phyloP scores from a whole-genome alignment of 768 basidiomycete species.

The Russula sp. region DNA sequence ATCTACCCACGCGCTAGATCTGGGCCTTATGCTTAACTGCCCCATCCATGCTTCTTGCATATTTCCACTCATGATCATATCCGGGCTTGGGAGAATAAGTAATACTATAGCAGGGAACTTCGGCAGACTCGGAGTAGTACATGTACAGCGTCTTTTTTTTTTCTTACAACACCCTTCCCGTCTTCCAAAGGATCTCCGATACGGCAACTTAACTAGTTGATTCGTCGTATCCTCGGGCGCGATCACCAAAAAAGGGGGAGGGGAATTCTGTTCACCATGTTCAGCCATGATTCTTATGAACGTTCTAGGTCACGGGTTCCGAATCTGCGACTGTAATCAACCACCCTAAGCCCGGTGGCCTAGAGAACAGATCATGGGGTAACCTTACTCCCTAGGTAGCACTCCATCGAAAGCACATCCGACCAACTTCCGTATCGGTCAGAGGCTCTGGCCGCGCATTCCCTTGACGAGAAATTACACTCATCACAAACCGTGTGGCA shows the following conservation, averaged over 20 bases:
- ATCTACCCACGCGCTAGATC: too few species aligned
- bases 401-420: not conserved
- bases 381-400: not conserved
- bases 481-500: not conserved
- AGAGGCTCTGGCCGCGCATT: not conserved
- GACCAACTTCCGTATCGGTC: conserved; percentile 3
- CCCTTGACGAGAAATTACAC: not conserved
- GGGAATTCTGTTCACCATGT: not conserved
- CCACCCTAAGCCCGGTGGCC: conserved; percentile 1
- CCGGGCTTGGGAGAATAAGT: not conserved
- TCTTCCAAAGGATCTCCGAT: not conserved
- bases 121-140: not conserved
- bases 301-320: not conserved
- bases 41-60: not conserved
- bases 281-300: not conserved
- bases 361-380: conserved; percentile 1
- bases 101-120: not conserved
- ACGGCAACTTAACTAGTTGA: not conserved
- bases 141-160: not conserved
- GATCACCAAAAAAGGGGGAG: not conserved
- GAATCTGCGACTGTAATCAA: not conserved
- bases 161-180: not conserved
- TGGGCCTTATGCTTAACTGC: too few species aligned
- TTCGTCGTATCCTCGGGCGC: not conserved
- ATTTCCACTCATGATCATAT: too few species aligned